Conservation (phyloP, 2,329 filamentous ascomycete genomes). For the Fusarium foetens region DNA sequence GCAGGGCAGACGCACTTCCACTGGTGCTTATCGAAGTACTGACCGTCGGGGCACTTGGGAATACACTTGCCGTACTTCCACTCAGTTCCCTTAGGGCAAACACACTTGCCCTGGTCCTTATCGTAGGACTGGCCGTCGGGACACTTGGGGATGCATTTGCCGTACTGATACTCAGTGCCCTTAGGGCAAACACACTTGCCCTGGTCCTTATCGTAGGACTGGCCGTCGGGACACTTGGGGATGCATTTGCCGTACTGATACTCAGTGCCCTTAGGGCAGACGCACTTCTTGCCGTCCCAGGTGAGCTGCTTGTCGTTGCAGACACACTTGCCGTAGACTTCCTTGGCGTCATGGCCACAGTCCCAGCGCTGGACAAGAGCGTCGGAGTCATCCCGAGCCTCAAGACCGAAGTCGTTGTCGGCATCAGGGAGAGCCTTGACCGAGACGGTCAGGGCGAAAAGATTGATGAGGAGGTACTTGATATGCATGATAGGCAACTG, state of each 20-base stretch:
- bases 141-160: slow-evolving; percentile 21
- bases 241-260: slow-evolving; percentile 23
- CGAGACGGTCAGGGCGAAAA: slow-evolving; percentile 30
- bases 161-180: slow-evolving; percentile 3
- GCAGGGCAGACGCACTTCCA: slow-evolving; percentile 5
- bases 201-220: not conserved
- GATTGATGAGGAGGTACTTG: slow-evolving; percentile 35
- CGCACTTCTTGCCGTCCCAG: slow-evolving; percentile 14
- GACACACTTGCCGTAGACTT: slow-evolving; percentile 29
- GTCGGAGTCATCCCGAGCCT: slow-evolving; percentile 22
- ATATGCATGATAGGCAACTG: slow-evolving; percentile 38
- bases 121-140: not conserved
- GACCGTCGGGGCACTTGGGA: slow-evolving; percentile 7
- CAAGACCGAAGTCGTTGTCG: slow-evolving; percentile 29
- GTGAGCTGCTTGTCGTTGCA: slow-evolving; percentile 4
- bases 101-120: not conserved
- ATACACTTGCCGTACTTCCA: slow-evolving; percentile 22
- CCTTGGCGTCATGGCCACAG: slow-evolving; percentile 22
- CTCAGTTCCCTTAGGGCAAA: slow-evolving; percentile 12
- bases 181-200: slow-evolving; percentile 15
- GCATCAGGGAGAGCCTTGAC: slow-evolving; percentile 37
- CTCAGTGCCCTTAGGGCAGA: slow-evolving; percentile 5
- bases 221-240: slow-evolving; percentile 1
- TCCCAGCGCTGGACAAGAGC: slow-evolving; percentile 17
- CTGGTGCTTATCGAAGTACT: not conserved